Conservation (phyloP, 2,329 filamentous ascomycete genomes). For the Davidsoniella virescens region DNA sequence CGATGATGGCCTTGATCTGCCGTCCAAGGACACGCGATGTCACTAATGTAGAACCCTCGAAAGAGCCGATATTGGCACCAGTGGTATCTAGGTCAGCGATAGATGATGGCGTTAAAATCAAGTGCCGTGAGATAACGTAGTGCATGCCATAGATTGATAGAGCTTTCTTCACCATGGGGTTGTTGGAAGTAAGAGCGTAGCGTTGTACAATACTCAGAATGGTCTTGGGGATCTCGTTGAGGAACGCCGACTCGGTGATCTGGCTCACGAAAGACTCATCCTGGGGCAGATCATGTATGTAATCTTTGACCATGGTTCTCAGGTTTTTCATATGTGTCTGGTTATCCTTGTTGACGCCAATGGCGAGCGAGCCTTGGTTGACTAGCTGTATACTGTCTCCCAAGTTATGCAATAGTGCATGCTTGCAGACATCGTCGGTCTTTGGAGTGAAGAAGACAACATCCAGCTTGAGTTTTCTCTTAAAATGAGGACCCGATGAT, state of each 20-base stretch:
- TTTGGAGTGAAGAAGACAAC: slow-evolving; percentile 37
- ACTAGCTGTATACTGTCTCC: slow-evolving; percentile 26
- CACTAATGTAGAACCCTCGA: slow-evolving; percentile 19
- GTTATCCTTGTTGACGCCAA: slow-evolving; percentile 32
- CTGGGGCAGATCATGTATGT: slow-evolving; percentile 30
- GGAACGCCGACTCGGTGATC: slow-evolving; percentile 30
- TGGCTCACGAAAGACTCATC: slow-evolving; percentile 34
- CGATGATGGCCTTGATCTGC: slow-evolving; percentile 39
- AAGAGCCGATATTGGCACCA: background rate
- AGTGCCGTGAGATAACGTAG: slow-evolving; percentile 38
- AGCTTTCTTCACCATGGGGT: slow-evolving; percentile 34
- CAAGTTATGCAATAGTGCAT: slow-evolving; percentile 31
- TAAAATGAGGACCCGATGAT: slow-evolving; percentile 30
- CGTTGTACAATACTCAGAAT: slow-evolving; percentile 31
- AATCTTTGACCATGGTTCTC: slow-evolving; percentile 30
- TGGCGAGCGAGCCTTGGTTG: slow-evolving; percentile 28
- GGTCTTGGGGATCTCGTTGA: slow-evolving; percentile 29
- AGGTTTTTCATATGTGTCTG: slow-evolving; percentile 28
- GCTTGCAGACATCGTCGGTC: slow-evolving; percentile 30
- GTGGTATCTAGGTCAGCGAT: slow-evolving; percentile 26
- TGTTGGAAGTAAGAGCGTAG: slow-evolving; percentile 25
- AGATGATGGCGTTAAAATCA: slow-evolving; percentile 27
- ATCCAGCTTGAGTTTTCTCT: slow-evolving; percentile 28
- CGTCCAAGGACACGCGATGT: slow-evolving; percentile 39
- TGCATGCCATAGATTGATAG: slow-evolving; percentile 40